Base-by-base conservation (phyloP, 139 green algal genomes). In the Picochlorum costavermella region DNA sequence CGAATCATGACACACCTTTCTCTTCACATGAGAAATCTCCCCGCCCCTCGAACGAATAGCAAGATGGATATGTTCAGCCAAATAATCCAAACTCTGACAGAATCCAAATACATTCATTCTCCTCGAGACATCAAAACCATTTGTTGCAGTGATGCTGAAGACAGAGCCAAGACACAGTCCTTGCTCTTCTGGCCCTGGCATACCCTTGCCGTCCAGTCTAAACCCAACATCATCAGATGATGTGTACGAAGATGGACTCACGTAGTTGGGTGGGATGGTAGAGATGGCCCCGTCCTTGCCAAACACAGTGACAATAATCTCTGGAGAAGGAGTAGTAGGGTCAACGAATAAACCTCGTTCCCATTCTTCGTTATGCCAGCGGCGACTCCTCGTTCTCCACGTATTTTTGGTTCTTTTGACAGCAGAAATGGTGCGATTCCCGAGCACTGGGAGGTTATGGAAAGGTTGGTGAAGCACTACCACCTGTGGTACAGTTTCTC, bases 141-240 rank as follows among this genome's bases (percentile, higher is more conserved):
- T 92, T 50, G 77, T 92, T 30, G 86, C 86, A 1, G 70, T 61
- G 6, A 92, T 74, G 5, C 56, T 56, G 50, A 95, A 94, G 16
- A 73, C 72, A 2, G 75, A 69, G 9, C 81, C 87, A 5, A 94
- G 75, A 76, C 85, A 94, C 4, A 94, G 69, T 2, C 77, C 77
- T 66, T 90, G 83, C 51, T 90, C 76, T 11, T 86, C 69, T 58
- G 66, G 71, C 3, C 73, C 83, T 6, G 84, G 84, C 63, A 90
- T 45, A 45, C 46, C 17, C 40, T n/a, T n/a, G 23, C 5, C 20
- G 17, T 20, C 46, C 16, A 23, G 46, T 11, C 6, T 53, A 8
- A 20, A 53, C 46, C 46, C 46, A 53, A 28, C 20, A 23, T 10
- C 43, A 17, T 53, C n/a, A 20, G 46, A 20, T 53, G 46, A 8